A percentile compares a stretch with the other conserved stretches of the same genome.
phyloP scores from a whole-genome alignment of 1,284 basidiomycete species.

The Naganishia sp. region DNA sequence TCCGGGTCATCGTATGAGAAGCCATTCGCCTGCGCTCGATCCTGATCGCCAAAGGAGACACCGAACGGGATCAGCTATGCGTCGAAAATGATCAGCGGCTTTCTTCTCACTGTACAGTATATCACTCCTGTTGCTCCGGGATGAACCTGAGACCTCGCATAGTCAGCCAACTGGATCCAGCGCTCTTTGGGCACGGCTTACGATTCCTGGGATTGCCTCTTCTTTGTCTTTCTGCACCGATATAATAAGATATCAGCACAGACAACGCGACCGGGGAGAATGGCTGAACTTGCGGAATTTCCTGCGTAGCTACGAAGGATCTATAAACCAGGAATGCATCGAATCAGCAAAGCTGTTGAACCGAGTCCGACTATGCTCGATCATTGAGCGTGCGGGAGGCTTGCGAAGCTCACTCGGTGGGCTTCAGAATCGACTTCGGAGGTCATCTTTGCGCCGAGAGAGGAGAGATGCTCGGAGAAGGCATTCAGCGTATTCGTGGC shows the following conservation, averaged over 20 bases:
- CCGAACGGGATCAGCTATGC: no score
- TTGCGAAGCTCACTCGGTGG: conserved; percentile 62
- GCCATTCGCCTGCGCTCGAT: conserved; percentile 71
- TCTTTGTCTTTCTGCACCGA: conserved; percentile 62
- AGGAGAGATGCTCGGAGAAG: not conserved
- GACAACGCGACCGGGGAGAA: not conserved
- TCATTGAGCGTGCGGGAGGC: conserved; percentile 15
- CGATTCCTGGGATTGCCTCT: conserved; percentile 78
- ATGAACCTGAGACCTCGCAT: conserved; percentile 51
- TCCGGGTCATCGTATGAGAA: conserved; percentile 71
- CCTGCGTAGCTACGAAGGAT: conserved; percentile 42
- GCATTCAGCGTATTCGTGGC: conserved; percentile 1
- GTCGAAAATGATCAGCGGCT: no score
- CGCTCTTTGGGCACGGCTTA: conserved; percentile 54
- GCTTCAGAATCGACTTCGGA: conserved; percentile 77
- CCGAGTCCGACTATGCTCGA: not conserved
- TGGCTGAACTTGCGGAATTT: conserved; percentile 33
- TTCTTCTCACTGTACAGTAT: conserved; percentile 68
- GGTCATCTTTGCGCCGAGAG: conserved; percentile 46
- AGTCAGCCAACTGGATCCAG: conserved; percentile 58
- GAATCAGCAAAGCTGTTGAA: conserved; percentile 1
- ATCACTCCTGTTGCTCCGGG: conserved; percentile 61
- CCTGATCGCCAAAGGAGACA: not conserved
- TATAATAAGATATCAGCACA: not conserved
- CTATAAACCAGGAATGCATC: not conserved